phyloP scores from a whole-genome alignment of 2,329 filamentous ascomycete genomes.

The Sporothrix variecibatus region DNA sequence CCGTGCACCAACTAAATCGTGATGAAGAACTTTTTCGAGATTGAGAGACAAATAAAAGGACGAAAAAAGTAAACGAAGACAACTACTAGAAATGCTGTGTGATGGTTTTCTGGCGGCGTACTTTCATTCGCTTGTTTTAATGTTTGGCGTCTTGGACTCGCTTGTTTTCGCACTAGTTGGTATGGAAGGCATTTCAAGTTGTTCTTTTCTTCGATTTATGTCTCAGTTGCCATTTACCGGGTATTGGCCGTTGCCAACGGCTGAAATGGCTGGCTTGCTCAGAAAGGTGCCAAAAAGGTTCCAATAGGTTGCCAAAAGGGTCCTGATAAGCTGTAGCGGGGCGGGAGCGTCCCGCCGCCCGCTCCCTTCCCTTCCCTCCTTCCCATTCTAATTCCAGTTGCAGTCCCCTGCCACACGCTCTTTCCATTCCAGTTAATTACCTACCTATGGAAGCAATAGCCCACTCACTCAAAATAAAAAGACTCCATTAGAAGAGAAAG shows the following conservation, averaged over 20 bases:
- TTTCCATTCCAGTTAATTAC: not conserved
- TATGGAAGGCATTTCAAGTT: not conserved
- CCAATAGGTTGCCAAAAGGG: not conserved
- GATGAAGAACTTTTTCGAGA: not conserved
- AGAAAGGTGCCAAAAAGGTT: too few relatives aligned
- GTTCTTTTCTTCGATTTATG: slow-evolving; percentile 10
- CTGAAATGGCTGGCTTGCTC: not conserved
- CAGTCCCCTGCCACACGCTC: not conserved
- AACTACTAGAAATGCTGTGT: not conserved
- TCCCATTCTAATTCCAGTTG: not conserved
- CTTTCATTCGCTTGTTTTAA: not conserved
- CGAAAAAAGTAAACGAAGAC: not conserved
- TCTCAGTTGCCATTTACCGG: not conserved
- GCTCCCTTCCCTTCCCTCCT: slow-evolving; percentile 20
- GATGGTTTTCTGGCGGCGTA: not conserved
- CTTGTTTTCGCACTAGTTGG: not conserved
- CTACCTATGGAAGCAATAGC: not conserved
- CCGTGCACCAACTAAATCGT: not conserved
- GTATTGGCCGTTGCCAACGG: slow-evolving; percentile 1
- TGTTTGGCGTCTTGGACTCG: not conserved
- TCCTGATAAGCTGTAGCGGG: slow-evolving; percentile 8
- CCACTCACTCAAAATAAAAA: not conserved
- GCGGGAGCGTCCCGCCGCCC: slow-evolving; percentile 23
- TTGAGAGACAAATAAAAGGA: not conserved
- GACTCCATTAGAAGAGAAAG: not conserved